A percentile compares a stretch with the other conserved stretches of the same genome.
Evolutionary conservation across 2,329 filamentous ascomycete genomes (phyloP).

Genomic region (Neofusicoccum laricinum): DNA sequence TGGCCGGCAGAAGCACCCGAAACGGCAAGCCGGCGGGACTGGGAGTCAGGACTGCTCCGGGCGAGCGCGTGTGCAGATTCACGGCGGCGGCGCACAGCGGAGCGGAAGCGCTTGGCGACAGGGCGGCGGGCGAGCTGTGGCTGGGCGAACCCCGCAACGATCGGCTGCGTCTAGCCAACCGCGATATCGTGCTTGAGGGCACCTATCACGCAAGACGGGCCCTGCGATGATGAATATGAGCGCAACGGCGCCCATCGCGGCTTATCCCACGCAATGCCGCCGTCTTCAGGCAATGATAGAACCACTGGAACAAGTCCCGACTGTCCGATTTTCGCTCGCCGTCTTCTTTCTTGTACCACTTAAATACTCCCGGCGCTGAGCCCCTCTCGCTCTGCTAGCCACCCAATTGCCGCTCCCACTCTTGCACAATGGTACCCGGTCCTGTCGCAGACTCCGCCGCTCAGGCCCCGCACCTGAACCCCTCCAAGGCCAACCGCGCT

Average conservation of each 20-base stretch:
- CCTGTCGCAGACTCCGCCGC: slow-evolving; percentile 13
- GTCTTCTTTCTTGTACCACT: not conserved
- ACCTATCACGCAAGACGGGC: slow-evolving; percentile 15
- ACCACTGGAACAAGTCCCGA: not conserved
- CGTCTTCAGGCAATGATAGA: slow-evolving; percentile 6
- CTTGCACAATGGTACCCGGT: slow-evolving; percentile 12
- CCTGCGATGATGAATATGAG: slow-evolving; percentile 9
- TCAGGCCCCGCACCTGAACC: slow-evolving; percentile 6
- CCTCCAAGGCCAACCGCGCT: slow-evolving; percentile 7
- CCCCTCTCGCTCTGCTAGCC: not conserved
- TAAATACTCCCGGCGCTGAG: not conserved
- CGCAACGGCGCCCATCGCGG: not conserved
- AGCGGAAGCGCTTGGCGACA: slow-evolving; percentile 6
- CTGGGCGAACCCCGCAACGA: slow-evolving; percentile 12
- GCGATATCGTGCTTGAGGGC: slow-evolving; percentile 15
- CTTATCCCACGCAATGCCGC: slow-evolving; percentile 1
- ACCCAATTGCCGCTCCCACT: not conserved
- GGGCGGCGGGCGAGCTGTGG: not conserved
- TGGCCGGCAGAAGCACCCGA: not conserved
- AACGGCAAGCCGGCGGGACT: not conserved
- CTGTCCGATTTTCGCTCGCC: slow-evolving; percentile 3
- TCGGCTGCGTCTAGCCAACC: slow-evolving; percentile 2
- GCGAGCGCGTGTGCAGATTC: too few species aligned
- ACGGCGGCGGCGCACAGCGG: not conserved
- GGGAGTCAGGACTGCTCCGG: not conserved